Evolutionary conservation across 2,329 filamentous ascomycete genomes (phyloP).

Genomic region (Cyclaneusma minus): DNA sequence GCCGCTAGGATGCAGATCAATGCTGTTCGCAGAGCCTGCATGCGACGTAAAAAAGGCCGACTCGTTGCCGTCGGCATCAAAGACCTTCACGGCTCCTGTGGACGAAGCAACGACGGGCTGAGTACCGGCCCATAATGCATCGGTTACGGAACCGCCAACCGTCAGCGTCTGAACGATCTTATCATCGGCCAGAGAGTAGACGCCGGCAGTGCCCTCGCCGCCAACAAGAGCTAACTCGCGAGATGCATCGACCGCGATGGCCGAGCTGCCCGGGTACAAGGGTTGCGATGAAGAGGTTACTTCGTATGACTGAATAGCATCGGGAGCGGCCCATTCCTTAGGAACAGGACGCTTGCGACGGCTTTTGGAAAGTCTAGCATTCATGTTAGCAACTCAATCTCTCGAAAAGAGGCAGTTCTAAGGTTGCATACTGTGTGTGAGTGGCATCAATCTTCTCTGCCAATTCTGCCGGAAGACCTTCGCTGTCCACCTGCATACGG

Average conservation of each 20-base stretch:
- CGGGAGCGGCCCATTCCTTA: slow-evolving; percentile 66
- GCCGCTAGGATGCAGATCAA: slow-evolving; percentile 72
- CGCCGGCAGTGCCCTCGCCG: slow-evolving; percentile 49
- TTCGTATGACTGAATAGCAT: slow-evolving; percentile 49
- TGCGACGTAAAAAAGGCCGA: slow-evolving; percentile 62
- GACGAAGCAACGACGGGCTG: slow-evolving; percentile 16
- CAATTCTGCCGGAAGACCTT: slow-evolving; percentile 58
- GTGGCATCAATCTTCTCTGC: slow-evolving; percentile 62
- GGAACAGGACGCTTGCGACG: slow-evolving; percentile 83
- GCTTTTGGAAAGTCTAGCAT: slow-evolving; percentile 59
- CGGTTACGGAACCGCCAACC: slow-evolving; percentile 36
- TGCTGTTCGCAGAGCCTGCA: slow-evolving; percentile 60
- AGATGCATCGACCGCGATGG: slow-evolving; percentile 39
- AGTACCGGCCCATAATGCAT: slow-evolving; percentile 31
- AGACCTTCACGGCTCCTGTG: slow-evolving; percentile 57
- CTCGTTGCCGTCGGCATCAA: slow-evolving; percentile 51
- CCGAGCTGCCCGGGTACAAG: slow-evolving; percentile 40
- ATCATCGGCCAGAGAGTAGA: slow-evolving; percentile 66
- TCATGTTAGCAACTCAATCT: slow-evolving; percentile 6
- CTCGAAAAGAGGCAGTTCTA: not conserved
- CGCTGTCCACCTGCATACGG: slow-evolving; percentile 82
- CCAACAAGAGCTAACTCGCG: slow-evolving; percentile 48
- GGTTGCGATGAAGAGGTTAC: slow-evolving; percentile 35
- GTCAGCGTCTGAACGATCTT: slow-evolving; percentile 48
- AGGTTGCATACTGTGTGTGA: slow-evolving; percentile 53